Conservation (phyloP, 1,284 basidiomycete genomes). For the Ustilago esculenta region DNA sequence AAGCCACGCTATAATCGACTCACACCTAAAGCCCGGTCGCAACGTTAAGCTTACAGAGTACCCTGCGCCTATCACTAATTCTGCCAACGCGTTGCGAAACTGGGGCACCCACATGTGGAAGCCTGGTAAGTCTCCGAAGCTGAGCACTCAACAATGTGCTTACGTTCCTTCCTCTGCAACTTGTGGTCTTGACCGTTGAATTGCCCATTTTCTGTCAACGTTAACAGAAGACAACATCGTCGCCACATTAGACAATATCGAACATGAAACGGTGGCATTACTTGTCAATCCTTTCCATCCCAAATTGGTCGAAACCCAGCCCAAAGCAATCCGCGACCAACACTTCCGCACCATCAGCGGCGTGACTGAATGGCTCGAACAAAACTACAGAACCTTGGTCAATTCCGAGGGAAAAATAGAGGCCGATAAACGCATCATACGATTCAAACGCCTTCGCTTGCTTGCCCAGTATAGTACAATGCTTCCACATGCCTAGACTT, state of each 20-base stretch:
- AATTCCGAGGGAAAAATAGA: background rate
- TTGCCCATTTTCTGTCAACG: too few relatives aligned
- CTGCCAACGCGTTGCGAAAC: background rate
- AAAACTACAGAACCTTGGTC: background rate
- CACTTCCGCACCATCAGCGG: background rate
- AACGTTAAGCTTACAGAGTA: background rate
- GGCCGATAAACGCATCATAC: too few relatives aligned
- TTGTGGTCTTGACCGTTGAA: too few relatives aligned
- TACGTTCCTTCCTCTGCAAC: too few relatives aligned
- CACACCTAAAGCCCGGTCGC: background rate
- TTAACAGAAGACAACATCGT: background rate
- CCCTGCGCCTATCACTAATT: background rate
- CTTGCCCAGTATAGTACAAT: too few relatives aligned
- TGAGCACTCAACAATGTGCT: too few relatives aligned
- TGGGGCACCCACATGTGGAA: background rate
- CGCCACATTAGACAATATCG: background rate
- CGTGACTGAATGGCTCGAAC: background rate
- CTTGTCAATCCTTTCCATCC: slow-evolving; percentile 9
- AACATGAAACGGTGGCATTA: background rate
- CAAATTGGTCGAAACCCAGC: slow-evolving; percentile 1
- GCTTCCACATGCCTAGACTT: too few relatives aligned
- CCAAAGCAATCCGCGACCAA: background rate
- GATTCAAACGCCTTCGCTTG: too few relatives aligned
- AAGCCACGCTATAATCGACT: background rate
- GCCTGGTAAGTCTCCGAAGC: background rate